These are phyloP conservation scores for Leccinum ochraceum DNA, from an alignment of 768 basidiomycete species.

Conservation along the genomic window DNA sequence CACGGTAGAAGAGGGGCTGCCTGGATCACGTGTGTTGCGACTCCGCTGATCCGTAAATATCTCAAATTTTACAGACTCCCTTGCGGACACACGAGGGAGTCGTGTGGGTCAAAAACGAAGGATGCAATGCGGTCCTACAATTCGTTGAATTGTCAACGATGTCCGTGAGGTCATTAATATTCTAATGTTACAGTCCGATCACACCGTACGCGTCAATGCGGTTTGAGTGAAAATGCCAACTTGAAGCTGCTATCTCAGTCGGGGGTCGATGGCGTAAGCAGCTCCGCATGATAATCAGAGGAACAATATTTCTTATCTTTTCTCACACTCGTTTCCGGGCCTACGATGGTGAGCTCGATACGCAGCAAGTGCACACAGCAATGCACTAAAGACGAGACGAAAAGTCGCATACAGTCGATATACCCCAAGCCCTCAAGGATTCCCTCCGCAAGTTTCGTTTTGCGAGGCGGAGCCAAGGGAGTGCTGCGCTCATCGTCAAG, in stretches of 20 bases:
- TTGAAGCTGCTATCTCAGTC: no score
- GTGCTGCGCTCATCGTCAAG: constrained; percentile 84
- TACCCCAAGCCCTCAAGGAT: constrained; percentile 76
- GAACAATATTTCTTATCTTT: background rate
- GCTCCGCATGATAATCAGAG: background rate
- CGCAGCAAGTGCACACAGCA: background rate
- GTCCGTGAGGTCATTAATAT: no score
- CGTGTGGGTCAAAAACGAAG: no score
- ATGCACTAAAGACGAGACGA: background rate
- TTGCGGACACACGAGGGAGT: no score
- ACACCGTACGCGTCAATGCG: background rate
- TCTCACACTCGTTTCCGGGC: background rate
- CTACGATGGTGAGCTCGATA: constrained; percentile 25
- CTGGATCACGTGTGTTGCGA: no score
- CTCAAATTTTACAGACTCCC: no score
- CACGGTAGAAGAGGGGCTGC: no score
- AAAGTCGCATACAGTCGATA: constrained; percentile 69
- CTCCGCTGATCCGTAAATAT: no score
- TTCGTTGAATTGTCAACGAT: background rate
- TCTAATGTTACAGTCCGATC: background rate
- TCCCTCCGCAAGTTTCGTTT: constrained; percentile 84
- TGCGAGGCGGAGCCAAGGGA: constrained; percentile 60
- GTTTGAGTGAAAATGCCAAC: background rate
- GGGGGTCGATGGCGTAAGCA: background rate
- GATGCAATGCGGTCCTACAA: background rate